phyloP scores from a whole-genome alignment of 2,329 filamentous ascomycete species.

The Diaporthe amygdali region DNA sequence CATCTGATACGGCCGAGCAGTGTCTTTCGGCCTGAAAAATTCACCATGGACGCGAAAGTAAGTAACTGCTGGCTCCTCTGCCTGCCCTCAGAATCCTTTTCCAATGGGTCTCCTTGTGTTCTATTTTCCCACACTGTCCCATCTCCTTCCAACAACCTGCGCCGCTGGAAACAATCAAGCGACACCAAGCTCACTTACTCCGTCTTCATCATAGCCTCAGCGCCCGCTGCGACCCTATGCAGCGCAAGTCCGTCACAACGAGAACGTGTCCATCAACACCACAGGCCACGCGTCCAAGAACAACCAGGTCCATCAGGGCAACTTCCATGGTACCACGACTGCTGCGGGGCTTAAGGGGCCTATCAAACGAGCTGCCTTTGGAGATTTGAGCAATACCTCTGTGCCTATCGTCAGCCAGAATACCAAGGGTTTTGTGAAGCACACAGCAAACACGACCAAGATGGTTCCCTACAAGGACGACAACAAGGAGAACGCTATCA shows the following conservation, averaged over 20 bases:
- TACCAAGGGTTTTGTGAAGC: slow-evolving; percentile 41
- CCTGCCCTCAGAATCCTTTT: neutral
- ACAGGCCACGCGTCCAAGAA: slow-evolving; percentile 11
- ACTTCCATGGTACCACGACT: slow-evolving; percentile 42
- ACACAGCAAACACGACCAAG: slow-evolving; percentile 32
- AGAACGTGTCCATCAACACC: slow-evolving; percentile 59
- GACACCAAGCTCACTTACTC: slow-evolving; percentile 17
- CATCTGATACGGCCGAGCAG: slow-evolving; percentile 18
- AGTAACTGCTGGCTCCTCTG: slow-evolving; percentile 28
- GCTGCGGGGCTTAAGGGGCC: slow-evolving; percentile 65
- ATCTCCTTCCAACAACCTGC: neutral
- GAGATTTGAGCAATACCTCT: slow-evolving; percentile 78
- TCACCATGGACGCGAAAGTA: slow-evolving; percentile 48
- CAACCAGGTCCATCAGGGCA: slow-evolving; percentile 7
- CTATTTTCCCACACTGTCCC: neutral
- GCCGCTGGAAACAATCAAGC: neutral
- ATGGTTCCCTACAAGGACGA: slow-evolving; percentile 31
- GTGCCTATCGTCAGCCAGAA: slow-evolving; percentile 39
- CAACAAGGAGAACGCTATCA: slow-evolving; percentile 52
- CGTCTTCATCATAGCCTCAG: slow-evolving; percentile 63
- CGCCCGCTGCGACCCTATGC: slow-evolving; percentile 62
- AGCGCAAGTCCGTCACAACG: slow-evolving; percentile 54
- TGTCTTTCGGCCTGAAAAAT: neutral
- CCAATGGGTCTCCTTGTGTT: neutral
- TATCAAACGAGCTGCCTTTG: slow-evolving; percentile 80